These are phyloP conservation scores for Leishmania aethiopica DNA, from an alignment of 208 protist genomes.

Conservation along the genomic window DNA sequence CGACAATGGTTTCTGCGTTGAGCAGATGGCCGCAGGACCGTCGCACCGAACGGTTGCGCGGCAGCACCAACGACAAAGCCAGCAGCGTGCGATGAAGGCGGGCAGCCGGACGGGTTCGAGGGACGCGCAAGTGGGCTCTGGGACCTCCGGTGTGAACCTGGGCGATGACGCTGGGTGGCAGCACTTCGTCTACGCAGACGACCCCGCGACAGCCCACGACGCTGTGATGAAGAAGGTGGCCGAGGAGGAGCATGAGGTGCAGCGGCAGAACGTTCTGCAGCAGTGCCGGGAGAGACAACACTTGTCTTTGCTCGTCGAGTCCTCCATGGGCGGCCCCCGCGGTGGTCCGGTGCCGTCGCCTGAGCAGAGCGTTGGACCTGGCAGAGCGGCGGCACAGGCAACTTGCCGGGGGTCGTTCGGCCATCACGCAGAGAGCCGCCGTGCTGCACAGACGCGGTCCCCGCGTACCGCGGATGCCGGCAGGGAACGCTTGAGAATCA, in stretches of 20 bases:
- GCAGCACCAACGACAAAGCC: neutral
- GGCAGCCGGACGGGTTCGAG: neutral
- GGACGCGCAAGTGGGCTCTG: neutral
- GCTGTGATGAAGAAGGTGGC: constrained; percentile 35
- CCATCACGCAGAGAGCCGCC: neutral
- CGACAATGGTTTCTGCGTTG: constrained; percentile 29
- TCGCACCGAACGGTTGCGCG: constrained; percentile 1
- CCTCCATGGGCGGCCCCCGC: neutral
- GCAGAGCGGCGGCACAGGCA: neutral
- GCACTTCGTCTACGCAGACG: constrained; percentile 41
- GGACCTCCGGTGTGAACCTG: neutral
- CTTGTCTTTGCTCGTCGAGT: neutral
- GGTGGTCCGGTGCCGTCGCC: neutral
- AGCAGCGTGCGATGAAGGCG: neutral
- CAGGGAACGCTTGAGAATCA: neutral
- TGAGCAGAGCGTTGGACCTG: neutral
- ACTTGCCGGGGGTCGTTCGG: neutral
- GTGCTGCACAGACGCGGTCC: neutral
- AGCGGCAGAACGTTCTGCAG: constrained; percentile 33
- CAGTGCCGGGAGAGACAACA: constrained; percentile 30
- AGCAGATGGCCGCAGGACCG: constrained; percentile 16
- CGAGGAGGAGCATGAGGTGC: constrained; percentile 44
- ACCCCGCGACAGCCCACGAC: constrained; percentile 44
- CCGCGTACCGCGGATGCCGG: neutral
- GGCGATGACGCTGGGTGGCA: neutral